Base-by-base conservation (phyloP, 2,329 filamentous ascomycete species). In the Clonostachys chloroleuca region DNA sequence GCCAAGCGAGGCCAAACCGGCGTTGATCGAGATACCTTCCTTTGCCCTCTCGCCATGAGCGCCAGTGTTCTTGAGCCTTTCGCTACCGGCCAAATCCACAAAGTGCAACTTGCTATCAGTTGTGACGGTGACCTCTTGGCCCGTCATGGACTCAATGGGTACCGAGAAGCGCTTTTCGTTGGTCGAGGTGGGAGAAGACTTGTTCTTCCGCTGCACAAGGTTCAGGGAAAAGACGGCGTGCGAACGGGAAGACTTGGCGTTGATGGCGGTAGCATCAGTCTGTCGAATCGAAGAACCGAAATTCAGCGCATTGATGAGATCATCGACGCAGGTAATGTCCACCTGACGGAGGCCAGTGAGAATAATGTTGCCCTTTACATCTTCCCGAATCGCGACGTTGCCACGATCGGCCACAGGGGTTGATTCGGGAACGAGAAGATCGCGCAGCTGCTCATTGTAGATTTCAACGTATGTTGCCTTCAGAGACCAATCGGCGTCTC, bases 21-120 rank as follows among this genome's bases (percentile, higher is more conserved):
- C 94, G 60, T 99, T 99, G 74, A 99, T 99, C 12, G 92, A 96
- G 50, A 99, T 99, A 56, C 94, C 94, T 67, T 99, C 94, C 64
- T 85, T 92, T 37, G 94, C 94, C 48, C 94, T 82, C 57, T 97
- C 94, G 40, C 94, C 94, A 52, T 95, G 92, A 1, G 94, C 94
- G 34, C 91, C 90, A 0, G 94, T 99, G 59, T 99, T 97, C 72
- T 99, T 99, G 59, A 99, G 73, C 56, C 94, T 83, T 70, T 99
- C 94, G 63, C 94, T 97, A 54, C 94, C 94, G 45, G 94, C 94
- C 65, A 99, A 73, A 81, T 99, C 94, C 50, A 99, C 94, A 62
- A 99, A 99, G 64, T 99, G 94, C 44, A 99, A 78, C 69, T 99
- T 99, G 81, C 94, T 99, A 66, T 99, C 94, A 10, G 94, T 87